A percentile compares a stretch with the other conserved stretches of the same genome.
Evolutionary conservation across 371 early-diverging fungal genomes (phyloP).

Genomic region (Blakeslea trispora): DNA sequence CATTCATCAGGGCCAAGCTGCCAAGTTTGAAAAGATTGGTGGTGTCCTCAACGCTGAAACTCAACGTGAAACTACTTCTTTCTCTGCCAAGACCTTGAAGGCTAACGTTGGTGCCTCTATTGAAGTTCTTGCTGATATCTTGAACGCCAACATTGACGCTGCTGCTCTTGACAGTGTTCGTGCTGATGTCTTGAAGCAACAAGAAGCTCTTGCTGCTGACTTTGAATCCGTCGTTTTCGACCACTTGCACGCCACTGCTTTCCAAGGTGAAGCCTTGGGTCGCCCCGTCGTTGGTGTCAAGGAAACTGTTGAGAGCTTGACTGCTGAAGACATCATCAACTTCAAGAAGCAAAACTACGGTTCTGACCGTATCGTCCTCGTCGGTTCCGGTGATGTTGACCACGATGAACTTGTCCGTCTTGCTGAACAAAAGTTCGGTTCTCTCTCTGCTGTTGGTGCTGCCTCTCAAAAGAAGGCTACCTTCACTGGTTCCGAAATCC

Average conservation of each 20-base stretch:
- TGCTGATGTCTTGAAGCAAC: conserved; percentile 87
- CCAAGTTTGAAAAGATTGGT: conserved; percentile 84
- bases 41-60: conserved; percentile 94
- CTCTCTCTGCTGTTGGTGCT: conserved; percentile 42
- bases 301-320: conserved; percentile 83
- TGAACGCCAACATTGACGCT: conserved; percentile 88
- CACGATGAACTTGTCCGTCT: conserved; percentile 90
- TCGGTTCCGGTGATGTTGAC: conserved; percentile 90
- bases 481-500: conserved; percentile 89
- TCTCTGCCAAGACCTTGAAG: conserved; percentile 87
- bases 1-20: conserved; percentile 67
- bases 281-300: conserved; percentile 88
- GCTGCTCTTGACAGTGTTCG: conserved; percentile 85
- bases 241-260: conserved; percentile 92
- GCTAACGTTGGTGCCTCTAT: conserved; percentile 79
- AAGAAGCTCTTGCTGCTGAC: conserved; percentile 87
- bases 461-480: conserved; percentile 52
- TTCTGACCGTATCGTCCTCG: conserved; percentile 90
- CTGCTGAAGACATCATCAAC: conserved; percentile 74
- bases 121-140: conserved; percentile 87
- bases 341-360: conserved; percentile 89
- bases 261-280: conserved; percentile 86
- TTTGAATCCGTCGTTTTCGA: conserved; percentile 88
- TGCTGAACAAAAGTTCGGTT: conserved; percentile 88
- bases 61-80: conserved; percentile 94